These are phyloP conservation scores for Lathyrus sativus DNA, from an alignment of 306 rosid genomes.

Conservation along the genomic window DNA sequence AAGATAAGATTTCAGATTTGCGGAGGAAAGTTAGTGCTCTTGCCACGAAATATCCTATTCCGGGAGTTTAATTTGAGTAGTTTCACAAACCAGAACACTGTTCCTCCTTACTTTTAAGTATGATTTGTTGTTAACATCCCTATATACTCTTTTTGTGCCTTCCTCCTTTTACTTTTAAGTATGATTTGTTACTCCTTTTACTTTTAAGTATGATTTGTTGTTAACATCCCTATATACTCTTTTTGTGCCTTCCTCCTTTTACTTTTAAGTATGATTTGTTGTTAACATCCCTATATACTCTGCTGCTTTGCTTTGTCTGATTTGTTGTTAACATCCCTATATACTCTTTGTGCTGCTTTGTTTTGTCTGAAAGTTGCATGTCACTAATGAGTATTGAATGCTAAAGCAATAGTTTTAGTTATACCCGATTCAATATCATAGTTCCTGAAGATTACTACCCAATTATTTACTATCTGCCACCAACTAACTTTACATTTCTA, in stretches of 20 bases:
- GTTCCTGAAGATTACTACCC: neutral
- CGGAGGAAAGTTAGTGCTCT: conserved; percentile 77
- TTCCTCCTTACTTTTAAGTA: no score
- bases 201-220: no score
- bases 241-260: no score
- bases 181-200: no score
- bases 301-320: no score
- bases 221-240: conserved; percentile 1
- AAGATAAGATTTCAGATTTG: conserved; percentile 55
- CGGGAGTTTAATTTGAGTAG: conserved; percentile 61
- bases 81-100: conserved; percentile 12
- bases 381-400: conserved; percentile 17
- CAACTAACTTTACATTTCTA: neutral
- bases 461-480: neutral
- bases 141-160: no score
- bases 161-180: no score
- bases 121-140: conserved; percentile 13
- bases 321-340: no score
- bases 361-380: no score
- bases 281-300: conserved; percentile 1
- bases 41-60: conserved; percentile 74
- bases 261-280: no score
- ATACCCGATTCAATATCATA: no score
- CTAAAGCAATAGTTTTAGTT: neutral
- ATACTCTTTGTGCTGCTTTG: no score